Base-by-base conservation (phyloP, 2,329 filamentous ascomycete genomes). In the Juglanconis oblonga region DNA sequence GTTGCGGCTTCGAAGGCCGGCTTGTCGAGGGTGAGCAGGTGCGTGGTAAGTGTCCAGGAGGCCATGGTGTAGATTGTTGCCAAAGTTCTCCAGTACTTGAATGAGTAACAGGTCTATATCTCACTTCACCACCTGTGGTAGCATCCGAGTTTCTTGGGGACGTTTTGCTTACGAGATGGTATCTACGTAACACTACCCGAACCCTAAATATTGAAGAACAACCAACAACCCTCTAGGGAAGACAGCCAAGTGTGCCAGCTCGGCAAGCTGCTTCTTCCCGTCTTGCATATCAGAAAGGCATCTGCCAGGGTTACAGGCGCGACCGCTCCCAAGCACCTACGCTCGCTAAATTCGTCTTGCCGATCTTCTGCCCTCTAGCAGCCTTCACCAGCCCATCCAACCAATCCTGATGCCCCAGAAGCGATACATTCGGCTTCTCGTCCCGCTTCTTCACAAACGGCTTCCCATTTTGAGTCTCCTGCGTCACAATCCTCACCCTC, bases 1-100 rank as follows among this genome's bases (percentile, higher is more conserved):
- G 88, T 91, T 10, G 88, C 87, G 33, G 73, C 72, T 3, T 72
- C 74, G 70, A 84, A 84, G 51, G 76, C 74, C 4, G 72, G 67
- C 2, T 75, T 69, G 68, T 79, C 78, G 56, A 76, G 77, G 49
- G 75, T 70, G 63, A 86, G 78, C 48, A 90, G 82, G 67, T 86
- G 77, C 55, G 75, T 71, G 1, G 86, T 88, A 51, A 90, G 74
- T 4, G 83, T 76, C 60, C 67, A 72, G 10, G 56, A 24, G 4
- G 52, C 24, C 60, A 62, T 62, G 38, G 49, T 31, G 13, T 40
- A 9, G 29, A 35, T 14, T 10, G 32, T n/a, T 24, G 17, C 17
- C 17, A 14, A 7, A n/a, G 42, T 42, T 4, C 5, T 5, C 31
- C 32, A 17, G 31, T 5, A 14, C 10, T n/a, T 40, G 38, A 10